Base-by-base conservation (phyloP, 768 basidiomycete genomes). In the Trametes coccinea region DNA sequence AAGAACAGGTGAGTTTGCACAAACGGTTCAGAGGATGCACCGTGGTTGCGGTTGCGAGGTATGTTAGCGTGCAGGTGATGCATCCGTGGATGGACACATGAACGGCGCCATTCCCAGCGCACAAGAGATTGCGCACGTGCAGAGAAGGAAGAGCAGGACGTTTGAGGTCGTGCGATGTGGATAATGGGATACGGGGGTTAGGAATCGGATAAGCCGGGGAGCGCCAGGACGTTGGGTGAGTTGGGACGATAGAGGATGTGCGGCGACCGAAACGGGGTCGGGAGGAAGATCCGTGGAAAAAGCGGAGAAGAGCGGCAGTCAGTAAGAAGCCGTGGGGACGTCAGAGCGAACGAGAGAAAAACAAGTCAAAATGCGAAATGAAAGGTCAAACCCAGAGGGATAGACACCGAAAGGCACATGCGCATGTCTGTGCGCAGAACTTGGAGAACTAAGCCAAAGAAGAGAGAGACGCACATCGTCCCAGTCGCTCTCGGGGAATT, bases 401-500 rank as follows among this genome's bases (percentile, higher is more conserved):
- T 44, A 64, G 59, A 45, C 33, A 56, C 61, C 49, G 58, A 51
- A 39, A 63, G 50, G 56, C 46, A 60, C 50, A 30, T 9, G 56
- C 46, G 57, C 50, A 30, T 9, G 30, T 14, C 16, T 5, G 34
- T 37, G 60, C 34, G 13, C 52, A 44, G 49, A 56, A 59, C 22
- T 45, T 55, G 33, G 47, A 52, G 43, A 55, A 53, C 60, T 45
- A 51, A 58, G 30, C 57, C 29, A 31, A 31, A 51, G 56, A n/a
- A 59, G 62, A 56, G 27, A 56, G 27, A 63, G 30, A 76, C 82
- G 67, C 67, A 89, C 88, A 71, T 88, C 88, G 60, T 88, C 84
- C 88, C 88, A 89, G 68, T 89, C 88, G 46, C 73, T 66, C 67
- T 88, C 88, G 30, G 80, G 75, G 71, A 89, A 89, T 68, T 82